phyloP scores from a whole-genome alignment of 192 early-diverging fungal genomes.

The Coemansia sp. region DNA sequence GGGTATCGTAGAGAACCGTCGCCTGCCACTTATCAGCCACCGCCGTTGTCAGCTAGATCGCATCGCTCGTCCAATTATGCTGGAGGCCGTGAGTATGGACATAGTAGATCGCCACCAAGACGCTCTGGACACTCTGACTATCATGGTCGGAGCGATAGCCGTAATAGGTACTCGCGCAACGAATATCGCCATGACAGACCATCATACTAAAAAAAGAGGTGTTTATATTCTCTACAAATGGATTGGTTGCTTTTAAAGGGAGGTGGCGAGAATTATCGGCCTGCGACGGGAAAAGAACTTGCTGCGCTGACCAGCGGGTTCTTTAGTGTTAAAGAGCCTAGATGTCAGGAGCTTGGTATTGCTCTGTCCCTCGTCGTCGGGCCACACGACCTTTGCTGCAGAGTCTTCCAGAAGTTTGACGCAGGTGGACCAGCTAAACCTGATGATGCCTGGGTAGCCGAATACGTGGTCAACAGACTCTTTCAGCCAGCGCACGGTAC shows the following conservation, averaged over 20 bases:
- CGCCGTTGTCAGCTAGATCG: slow-evolving; percentile 1
- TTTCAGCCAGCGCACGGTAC: slow-evolving; percentile 84
- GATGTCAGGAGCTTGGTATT: not conserved
- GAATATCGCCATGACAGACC: slow-evolving; percentile 2
- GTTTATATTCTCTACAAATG: slow-evolving; percentile 3
- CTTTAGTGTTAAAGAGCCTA: slow-evolving; percentile 7
- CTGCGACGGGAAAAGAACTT: slow-evolving; percentile 31
- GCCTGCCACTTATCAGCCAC: not conserved
- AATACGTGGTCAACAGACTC: slow-evolving; percentile 79
- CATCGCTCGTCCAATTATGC: slow-evolving; percentile 9
- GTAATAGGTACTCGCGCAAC: slow-evolving; percentile 3
- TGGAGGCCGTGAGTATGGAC: slow-evolving; percentile 11
- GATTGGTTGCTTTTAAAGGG: slow-evolving; percentile 11
- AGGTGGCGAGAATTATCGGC: slow-evolving; percentile 10
- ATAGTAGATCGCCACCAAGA: slow-evolving; percentile 11
- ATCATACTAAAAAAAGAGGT: not conserved
- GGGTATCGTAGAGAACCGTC: not conserved
- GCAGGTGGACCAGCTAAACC: slow-evolving; percentile 95
- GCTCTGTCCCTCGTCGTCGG: slow-evolving; percentile 26
- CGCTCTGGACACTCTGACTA: slow-evolving; percentile 3
- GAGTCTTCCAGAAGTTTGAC: slow-evolving; percentile 65
- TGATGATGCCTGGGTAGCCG: slow-evolving; percentile 86
- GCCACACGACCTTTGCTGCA: slow-evolving; percentile 22
- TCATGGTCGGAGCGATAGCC: not conserved
- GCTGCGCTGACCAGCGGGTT: slow-evolving; percentile 23